A percentile compares a stretch with the other conserved stretches of the same genome.
Conservation (phyloP, 257 asterid species). For the Solanum etuberosum region DNA sequence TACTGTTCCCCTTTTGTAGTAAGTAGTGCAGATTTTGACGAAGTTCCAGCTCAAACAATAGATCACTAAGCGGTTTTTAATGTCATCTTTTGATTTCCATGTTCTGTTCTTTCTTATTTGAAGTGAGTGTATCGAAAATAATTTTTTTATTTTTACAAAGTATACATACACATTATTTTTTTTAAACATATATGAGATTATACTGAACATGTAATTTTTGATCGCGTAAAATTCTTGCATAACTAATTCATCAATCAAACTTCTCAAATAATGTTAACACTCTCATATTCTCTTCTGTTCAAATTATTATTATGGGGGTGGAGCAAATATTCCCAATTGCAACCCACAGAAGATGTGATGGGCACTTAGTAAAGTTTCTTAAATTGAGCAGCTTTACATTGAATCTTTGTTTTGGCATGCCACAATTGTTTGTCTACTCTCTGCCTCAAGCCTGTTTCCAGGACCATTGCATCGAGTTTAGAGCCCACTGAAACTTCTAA, state of each 20-base stretch:
- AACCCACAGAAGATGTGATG: background rate
- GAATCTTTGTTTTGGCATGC: background rate
- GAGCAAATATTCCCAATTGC: background rate
- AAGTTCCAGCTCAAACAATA: background rate
- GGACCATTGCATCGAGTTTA: background rate
- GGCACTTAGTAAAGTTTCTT: background rate
- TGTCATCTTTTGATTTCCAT: background rate
- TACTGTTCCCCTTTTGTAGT: background rate
- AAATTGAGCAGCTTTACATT: background rate
- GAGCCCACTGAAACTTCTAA: background rate
- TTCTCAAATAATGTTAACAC: background rate
- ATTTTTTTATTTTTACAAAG: too few species aligned
- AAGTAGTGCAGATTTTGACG: background rate
- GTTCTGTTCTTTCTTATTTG: background rate
- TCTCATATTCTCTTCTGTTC: background rate
- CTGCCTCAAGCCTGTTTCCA: background rate
- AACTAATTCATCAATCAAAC: background rate
- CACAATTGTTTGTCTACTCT: background rate
- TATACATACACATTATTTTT: too few species aligned
- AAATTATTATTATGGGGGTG: background rate
- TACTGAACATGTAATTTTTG: too few species aligned
- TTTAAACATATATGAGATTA: too few species aligned
- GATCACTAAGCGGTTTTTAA: background rate
- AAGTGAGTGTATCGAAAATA: background rate
- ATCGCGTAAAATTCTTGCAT: too few species aligned